A percentile compares a stretch with the other conserved stretches of the same genome.
These are phyloP conservation scores for Vitellaria paradoxa DNA, from an alignment of 179 eudicot species.

Conservation along the genomic window DNA sequence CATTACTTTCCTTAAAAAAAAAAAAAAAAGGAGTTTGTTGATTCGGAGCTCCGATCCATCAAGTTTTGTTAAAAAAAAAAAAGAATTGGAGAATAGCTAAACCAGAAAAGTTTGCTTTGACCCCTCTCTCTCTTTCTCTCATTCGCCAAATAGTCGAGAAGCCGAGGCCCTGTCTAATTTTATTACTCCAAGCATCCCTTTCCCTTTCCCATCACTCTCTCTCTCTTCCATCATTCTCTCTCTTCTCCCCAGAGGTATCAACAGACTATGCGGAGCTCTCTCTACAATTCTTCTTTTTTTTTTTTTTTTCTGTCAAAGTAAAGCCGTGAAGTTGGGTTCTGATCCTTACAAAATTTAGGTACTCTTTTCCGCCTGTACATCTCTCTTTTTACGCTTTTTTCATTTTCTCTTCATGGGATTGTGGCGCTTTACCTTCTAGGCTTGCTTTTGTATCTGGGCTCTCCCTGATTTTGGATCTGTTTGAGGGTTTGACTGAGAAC, in stretches of 20 bases:
- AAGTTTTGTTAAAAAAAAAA: too few relatives aligned
- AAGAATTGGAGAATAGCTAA: neutral
- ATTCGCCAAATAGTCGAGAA: conserved; percentile 6
- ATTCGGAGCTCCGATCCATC: too few relatives aligned
- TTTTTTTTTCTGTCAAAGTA: conserved; percentile 1
- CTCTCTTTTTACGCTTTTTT: neutral
- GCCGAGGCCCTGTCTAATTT: conserved; percentile 16
- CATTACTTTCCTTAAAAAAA: too few relatives aligned
- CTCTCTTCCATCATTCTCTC: too few relatives aligned
- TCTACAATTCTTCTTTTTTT: neutral
- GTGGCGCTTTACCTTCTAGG: neutral
- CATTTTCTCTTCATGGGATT: neutral
- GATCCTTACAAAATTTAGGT: conserved; percentile 9
- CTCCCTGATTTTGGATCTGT: conserved; percentile 5
- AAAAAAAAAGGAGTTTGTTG: too few relatives aligned
- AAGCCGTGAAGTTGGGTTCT: conserved; percentile 6
- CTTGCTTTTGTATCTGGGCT: conserved; percentile 11
- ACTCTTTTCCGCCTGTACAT: neutral
- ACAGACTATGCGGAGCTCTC: too few relatives aligned
- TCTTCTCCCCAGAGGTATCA: too few relatives aligned
- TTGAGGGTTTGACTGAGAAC: neutral
- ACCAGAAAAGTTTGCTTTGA: conserved; percentile 5
- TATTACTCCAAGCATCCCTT: conserved; percentile 11
- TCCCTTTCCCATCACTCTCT: conserved; percentile 10
- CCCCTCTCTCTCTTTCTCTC: conserved; percentile 14